Base-by-base conservation (phyloP, 2,329 filamentous ascomycete species). In the Colletotrichum paranaense region DNA sequence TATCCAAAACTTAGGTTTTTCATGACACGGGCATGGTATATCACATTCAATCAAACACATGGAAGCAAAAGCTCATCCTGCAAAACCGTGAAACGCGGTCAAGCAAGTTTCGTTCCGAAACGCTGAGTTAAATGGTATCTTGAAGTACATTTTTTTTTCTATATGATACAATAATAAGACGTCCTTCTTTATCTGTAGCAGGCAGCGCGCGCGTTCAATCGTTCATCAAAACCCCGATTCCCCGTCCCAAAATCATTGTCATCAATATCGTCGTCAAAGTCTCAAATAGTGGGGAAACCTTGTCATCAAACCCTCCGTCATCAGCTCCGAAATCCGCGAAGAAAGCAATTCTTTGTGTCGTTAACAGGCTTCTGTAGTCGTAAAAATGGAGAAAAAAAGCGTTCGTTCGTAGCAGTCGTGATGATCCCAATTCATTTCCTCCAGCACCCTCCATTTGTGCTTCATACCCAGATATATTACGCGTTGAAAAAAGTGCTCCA, bases 291-390 rank as follows among this genome's bases (percentile, higher is more conserved):
- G 24, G 53, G 49, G 59, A 63, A 63, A 59, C 57, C 62, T 53
- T 63, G 19, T 32, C 22, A 35, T 35, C 32, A 11, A 12, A 7
- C 38, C 38, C 16, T 19, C 57, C 14, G 19, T 62, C 32, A 53
- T 12, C 24, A 24, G 26, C 38, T 62, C 32, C 53, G 19, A 46
- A 5, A 19, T 68, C 58, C 52, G 68, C 24, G 62, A 73, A 68
- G 71, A 65, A 16, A 16, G 22, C 49, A 42, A 5, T 30, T 60
- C 58, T 67, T 68, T 53, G 52, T 42, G 58, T 74, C 72, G 56
- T 74, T 35, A 71, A 63, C 16, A 42, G 14, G 38, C 6, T 73
- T 53, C 53, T 74, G 72, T 69, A 57, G 71, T 74, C 72, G 46
- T 74, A 68, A 74, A 19, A 14, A 42, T 42, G 38, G 14, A 42